Conservation (phyloP, 768 basidiomycete genomes). For the Megacollybia marginata region DNA sequence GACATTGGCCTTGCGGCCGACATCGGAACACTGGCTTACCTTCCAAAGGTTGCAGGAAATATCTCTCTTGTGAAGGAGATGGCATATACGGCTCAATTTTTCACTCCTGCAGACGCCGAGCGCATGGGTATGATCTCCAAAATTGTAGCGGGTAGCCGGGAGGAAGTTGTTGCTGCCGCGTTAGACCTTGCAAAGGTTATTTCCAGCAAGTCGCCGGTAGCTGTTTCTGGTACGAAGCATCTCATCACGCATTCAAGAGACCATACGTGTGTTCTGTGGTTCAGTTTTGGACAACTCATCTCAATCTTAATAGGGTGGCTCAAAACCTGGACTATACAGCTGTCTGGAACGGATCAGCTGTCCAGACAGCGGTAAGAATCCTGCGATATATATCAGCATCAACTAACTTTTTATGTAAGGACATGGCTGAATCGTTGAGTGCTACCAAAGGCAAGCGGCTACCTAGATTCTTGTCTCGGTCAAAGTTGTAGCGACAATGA, state of each 20-base stretch:
- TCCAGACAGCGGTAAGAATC: constrained; percentile 33
- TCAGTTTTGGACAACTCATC: neutral
- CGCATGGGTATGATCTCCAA: constrained; percentile 68
- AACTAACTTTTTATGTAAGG: neutral
- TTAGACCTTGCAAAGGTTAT: constrained; percentile 60
- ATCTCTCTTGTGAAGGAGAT: constrained; percentile 67
- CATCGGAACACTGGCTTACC: constrained; percentile 76
- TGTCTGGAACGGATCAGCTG: constrained; percentile 45
- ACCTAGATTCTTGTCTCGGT: neutral
- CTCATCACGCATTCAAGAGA: constrained; percentile 74
- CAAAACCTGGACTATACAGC: constrained; percentile 52
- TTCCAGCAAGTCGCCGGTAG: constrained; percentile 73
- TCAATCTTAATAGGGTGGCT: constrained; percentile 14
- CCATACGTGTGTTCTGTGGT: constrained; percentile 47
- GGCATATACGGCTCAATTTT: constrained; percentile 67
- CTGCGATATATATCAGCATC: neutral
- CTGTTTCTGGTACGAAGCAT: constrained; percentile 70
- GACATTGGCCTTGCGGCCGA: constrained; percentile 86
- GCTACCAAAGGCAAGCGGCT: neutral
- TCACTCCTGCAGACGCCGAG: constrained; percentile 60
- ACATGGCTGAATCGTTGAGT: neutral
- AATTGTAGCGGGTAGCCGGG: constrained; percentile 57
- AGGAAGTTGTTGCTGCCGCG: constrained; percentile 61
- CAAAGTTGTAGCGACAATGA: neutral
- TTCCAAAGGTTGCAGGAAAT: constrained; percentile 75